Evolutionary conservation across 2,329 filamentous ascomycete species (phyloP), one percentile per base, ranked within the genome.

Genomic region (Colletotrichum incanum): DNA sequence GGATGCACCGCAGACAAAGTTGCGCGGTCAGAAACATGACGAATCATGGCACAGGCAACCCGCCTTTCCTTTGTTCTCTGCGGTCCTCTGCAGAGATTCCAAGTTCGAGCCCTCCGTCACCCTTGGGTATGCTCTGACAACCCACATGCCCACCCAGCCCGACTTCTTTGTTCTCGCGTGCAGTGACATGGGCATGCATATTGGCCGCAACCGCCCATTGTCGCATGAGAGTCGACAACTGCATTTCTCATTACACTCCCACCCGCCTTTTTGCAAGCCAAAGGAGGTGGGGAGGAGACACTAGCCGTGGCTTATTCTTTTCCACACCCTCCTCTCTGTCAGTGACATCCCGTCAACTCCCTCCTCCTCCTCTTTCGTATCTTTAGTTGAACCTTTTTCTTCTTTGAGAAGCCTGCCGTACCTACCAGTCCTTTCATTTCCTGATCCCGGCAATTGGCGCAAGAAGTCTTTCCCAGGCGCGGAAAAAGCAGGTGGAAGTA

Each of bases 121-220:
- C 62, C 67, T 52, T 45, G 61, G 50, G 65, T 69, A 64, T 72
- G 65, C 47, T 60, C 20, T 52, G 18, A 55, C 45, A 72, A 69
- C 65, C 52, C 65, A 60, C 65, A 69, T 39, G 39, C 65, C 59
- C 37, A n/a, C 43, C 55, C 55, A 65, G 65, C 65, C 65, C 45
- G 18, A 47, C 58, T 66, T 28, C 71, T 73, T 73, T 73, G 71
- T 73, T 71, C 71, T 71, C 71, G 55, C 62, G 43, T 67, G 58
- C 67, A 26, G 61, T 43, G 50, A 54, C 67, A 66, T 73, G 67
- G 67, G 49, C 67, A 59, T 61, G 67, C 52, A 45, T 59, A 43
- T 69, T 61, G 71, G 56, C 71, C 71, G 71, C 71, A 73, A 73
- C 66, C 71, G 71, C 71, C 50, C 55, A 66, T 71, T 73, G 67